Base-by-base conservation (phyloP, 116 monocot species). In the Dioscorea cayenensis region DNA sequence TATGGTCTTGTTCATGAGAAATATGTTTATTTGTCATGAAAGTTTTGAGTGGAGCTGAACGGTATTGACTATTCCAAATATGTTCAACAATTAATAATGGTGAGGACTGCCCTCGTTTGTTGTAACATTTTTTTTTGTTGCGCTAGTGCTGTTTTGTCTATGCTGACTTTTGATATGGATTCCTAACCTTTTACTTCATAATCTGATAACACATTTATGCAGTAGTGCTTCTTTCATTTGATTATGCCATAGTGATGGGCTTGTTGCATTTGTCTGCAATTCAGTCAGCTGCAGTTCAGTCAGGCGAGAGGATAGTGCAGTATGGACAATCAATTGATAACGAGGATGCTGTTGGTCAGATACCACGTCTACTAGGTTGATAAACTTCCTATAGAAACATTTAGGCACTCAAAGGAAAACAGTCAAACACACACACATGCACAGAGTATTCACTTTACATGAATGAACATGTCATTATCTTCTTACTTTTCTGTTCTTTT, bases 321-420 rank as follows among this genome's bases (percentile, higher is more conserved):
- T 88, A 85, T 73, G 92, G 93, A 28, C 78, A 79, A 77, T 78
- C 78, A 73, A 79, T 84, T 72, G 86, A 86, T 82, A 84, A 84
- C 61, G 80, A 68, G 28, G 80, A 22, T 66, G 28, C 29, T 73
- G 49, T 66, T 67, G 92, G 88, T 63, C 82, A 90, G 70, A 85
- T 97, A 75, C 86, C 97, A 66, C 79, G 80, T 28, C 88, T 97
- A 78, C 93, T 97, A 79, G 92, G 95, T 95, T 37, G 61, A 70
- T 79, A 63, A 36, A 63, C 65, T 14, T 62, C 21, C 10, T 23
- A 2, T 62, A 43, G 37, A 16, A 22, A 32, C 65, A 49, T 69
- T 55, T 55, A 18, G 13, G 55, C 17, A 14, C 19, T 55, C 55
- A 55, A 43, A 43, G 55, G n/a, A 55, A 55, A 5, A 18, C 16